These are phyloP conservation scores for Protomyces arabidopsidicola DNA, from an alignment of 1,139 yeast genomes.

Conservation along the genomic window DNA sequence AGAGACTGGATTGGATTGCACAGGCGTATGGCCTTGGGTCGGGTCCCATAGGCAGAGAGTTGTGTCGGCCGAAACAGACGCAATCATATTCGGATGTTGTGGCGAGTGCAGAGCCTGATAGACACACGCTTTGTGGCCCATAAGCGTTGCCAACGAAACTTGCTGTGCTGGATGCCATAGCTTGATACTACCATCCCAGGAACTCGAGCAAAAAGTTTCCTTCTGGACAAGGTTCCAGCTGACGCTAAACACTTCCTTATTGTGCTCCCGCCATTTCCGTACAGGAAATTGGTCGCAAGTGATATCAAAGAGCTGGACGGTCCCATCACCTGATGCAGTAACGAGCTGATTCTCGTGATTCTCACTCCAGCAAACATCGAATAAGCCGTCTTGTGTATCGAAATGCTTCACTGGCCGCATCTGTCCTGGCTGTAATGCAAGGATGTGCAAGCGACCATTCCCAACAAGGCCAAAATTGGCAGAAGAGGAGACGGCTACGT, in stretches of 20 bases:
- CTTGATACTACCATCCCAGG: slow-evolving; percentile 91
- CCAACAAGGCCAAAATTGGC: slow-evolving; percentile 94
- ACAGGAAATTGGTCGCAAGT: slow-evolving; percentile 67
- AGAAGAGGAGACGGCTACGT: slow-evolving; percentile 81
- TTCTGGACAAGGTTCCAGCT: slow-evolving; percentile 85
- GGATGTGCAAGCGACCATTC: slow-evolving; percentile 71
- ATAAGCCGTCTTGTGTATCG: slow-evolving; percentile 91
- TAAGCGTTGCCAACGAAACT: slow-evolving; percentile 10
- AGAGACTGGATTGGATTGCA: slow-evolving; percentile 64
- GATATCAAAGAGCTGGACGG: slow-evolving; percentile 73
- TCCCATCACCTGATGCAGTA: slow-evolving; percentile 86
- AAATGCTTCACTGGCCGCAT: slow-evolving; percentile 43
- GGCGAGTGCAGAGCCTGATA: slow-evolving; percentile 84
- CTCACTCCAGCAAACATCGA: slow-evolving; percentile 88
- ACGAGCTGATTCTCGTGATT: slow-evolving; percentile 77
- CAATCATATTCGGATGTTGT: slow-evolving; percentile 65
- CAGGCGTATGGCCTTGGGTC: slow-evolving; percentile 60
- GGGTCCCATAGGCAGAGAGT: slow-evolving; percentile 78
- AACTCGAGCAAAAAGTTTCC: slow-evolving; percentile 62
- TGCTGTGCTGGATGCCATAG: slow-evolving; percentile 37
- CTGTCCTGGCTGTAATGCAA: slow-evolving; percentile 67
- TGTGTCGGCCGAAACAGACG: slow-evolving; percentile 77
- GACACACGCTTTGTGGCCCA: slow-evolving; percentile 25
- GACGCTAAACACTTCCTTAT: slow-evolving; percentile 78
- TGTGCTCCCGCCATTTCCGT: slow-evolving; percentile 71